Conservation (phyloP, 495 filamentous ascomycete genomes). For the Collariella sp. region DNA sequence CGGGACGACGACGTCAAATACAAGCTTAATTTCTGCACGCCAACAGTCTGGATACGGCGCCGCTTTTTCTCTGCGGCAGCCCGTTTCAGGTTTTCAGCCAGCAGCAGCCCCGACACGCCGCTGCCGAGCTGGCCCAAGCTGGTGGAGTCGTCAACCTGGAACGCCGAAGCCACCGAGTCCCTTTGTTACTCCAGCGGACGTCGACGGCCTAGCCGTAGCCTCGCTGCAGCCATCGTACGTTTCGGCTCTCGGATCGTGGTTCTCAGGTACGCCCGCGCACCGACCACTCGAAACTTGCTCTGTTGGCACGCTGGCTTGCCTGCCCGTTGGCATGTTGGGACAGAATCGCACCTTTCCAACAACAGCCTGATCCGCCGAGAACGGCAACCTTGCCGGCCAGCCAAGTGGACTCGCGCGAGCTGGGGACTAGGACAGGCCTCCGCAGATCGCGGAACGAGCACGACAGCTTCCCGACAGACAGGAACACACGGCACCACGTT, state of each 20-base stretch:
- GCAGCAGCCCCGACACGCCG: too few relatives aligned
- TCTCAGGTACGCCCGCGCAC: not conserved
- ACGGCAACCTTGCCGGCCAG: not conserved
- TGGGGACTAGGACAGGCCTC: not conserved
- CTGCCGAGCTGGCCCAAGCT: not conserved
- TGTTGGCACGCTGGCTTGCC: not conserved
- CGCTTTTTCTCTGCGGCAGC: not conserved
- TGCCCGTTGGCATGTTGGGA: not conserved
- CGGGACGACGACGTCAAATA: not conserved
- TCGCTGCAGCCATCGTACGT: constrained; percentile 25
- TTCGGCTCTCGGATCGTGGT: not conserved
- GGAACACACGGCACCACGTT: not conserved
- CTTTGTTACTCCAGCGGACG: not conserved
- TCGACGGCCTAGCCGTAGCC: constrained; percentile 15
- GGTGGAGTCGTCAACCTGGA: not conserved
- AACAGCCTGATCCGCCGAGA: not conserved
- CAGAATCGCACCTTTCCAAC: not conserved
- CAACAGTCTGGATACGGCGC: not conserved
- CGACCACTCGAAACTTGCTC: constrained; percentile 1
- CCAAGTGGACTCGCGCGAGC: not conserved
- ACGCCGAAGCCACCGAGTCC: not conserved
- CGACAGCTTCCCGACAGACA: not conserved
- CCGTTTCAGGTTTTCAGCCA: too few relatives aligned
- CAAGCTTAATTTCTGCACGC: not conserved
- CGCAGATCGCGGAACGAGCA: not conserved